Evolutionary conservation across 1,284 basidiomycete genomes (phyloP).

Genomic region (Papiliotrema flavescens): DNA sequence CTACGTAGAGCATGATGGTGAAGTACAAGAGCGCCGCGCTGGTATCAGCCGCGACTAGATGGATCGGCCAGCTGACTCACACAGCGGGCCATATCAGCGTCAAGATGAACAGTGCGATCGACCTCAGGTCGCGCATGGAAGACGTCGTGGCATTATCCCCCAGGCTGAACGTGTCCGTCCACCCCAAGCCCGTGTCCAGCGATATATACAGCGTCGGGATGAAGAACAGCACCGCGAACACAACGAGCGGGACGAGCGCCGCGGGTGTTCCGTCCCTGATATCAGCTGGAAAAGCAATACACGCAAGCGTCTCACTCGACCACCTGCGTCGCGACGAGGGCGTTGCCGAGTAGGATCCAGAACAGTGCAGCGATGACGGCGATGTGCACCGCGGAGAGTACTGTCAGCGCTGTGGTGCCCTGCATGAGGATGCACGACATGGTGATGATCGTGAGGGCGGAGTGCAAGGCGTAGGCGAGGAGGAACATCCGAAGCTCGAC

Average conservation of each 20-base stretch:
- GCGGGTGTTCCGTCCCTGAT: constrained; percentile 63
- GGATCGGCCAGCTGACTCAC: constrained; percentile 49
- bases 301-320: constrained; percentile 47
- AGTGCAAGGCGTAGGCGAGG: constrained; percentile 62
- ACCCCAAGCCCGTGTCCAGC: constrained; percentile 66
- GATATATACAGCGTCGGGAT: constrained; percentile 69
- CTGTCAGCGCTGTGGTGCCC: constrained; percentile 58
- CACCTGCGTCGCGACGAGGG: constrained; percentile 72
- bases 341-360: constrained; percentile 73
- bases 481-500: constrained; percentile 38
- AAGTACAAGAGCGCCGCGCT: constrained; percentile 68
- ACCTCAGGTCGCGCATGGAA: constrained; percentile 59
- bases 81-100: constrained; percentile 78
- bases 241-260: constrained; percentile 51
- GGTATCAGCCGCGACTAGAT: not conserved
- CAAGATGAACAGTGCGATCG: constrained; percentile 69
- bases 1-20: constrained; percentile 68
- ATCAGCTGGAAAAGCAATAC: no score
- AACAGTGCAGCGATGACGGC: constrained; percentile 66
- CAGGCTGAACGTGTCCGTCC: constrained; percentile 60
- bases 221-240: constrained; percentile 63
- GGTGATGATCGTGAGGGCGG: constrained; percentile 71
- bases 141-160: constrained; percentile 26
- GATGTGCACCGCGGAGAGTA: constrained; percentile 68
- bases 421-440: constrained; percentile 72